Conservation (phyloP, 2,329 filamentous ascomycete genomes). For the Scedosporium apiospermum region DNA sequence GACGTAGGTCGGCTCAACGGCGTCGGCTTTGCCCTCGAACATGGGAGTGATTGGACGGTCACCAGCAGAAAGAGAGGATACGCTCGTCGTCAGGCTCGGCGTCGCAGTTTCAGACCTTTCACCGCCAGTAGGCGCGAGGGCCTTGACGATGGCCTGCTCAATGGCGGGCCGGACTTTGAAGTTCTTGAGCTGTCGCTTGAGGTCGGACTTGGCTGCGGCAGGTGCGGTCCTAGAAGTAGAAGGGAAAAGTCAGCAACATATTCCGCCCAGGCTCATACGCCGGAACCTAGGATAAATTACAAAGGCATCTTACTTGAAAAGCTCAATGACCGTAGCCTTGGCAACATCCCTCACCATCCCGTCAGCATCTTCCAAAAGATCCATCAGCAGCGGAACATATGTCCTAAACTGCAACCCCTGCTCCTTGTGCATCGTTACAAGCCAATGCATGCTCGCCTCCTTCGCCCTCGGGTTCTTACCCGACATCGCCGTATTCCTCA, state of each 20-base stretch:
- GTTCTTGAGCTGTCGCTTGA: constrained; percentile 76
- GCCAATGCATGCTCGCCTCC: constrained; percentile 76
- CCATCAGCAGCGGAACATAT: constrained; percentile 77
- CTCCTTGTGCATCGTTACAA: constrained; percentile 50
- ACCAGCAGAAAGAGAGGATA: constrained; percentile 32
- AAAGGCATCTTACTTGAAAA: constrained; percentile 57
- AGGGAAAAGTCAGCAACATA: constrained; percentile 7
- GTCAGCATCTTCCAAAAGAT: constrained; percentile 83
- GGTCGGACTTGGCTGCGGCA: constrained; percentile 73
- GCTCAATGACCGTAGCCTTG: constrained; percentile 72
- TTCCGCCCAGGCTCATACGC: neutral
- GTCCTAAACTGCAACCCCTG: constrained; percentile 69
- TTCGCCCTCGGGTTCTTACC: constrained; percentile 79
- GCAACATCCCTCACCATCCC: constrained; percentile 77
- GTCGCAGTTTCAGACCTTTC: constrained; percentile 32
- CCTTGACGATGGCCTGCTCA: constrained; percentile 68
- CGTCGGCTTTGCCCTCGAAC: constrained; percentile 55
- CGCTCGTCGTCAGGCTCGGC: constrained; percentile 40
- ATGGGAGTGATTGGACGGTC: constrained; percentile 52
- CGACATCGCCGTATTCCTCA: constrained; percentile 68
- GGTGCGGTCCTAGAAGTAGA: constrained; percentile 54
- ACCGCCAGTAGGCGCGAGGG: constrained; percentile 48
- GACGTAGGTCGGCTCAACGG: constrained; percentile 72
- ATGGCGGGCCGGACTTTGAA: constrained; percentile 84
- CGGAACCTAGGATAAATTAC: neutral